Evolutionary conservation across 139 green algal species (phyloP).

Genomic region (Deuterostichococcus epilithicus): DNA sequence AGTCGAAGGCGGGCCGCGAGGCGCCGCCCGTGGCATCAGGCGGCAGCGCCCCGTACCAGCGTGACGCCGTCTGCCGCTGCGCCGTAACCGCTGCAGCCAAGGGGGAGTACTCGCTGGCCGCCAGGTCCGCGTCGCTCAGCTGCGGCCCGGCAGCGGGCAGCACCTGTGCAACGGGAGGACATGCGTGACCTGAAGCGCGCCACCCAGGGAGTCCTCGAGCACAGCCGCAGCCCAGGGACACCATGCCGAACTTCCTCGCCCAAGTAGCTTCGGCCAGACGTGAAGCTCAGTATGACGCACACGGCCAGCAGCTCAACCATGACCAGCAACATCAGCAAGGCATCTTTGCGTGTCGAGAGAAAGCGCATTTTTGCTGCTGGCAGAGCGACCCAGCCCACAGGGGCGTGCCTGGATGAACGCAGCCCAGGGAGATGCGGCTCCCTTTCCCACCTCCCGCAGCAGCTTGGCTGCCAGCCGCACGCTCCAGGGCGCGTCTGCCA

Average conservation of each 20-base stretch:
- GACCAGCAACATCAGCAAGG: no score
- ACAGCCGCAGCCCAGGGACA: not conserved
- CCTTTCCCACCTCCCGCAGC: slow-evolving; percentile 46
- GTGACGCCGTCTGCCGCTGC: slow-evolving; percentile 31
- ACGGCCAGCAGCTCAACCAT: no score
- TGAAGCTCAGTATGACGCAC: no score
- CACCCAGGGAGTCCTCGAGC: no score
- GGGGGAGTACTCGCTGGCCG: slow-evolving; percentile 41
- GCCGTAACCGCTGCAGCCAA: slow-evolving; percentile 20
- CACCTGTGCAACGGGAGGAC: slow-evolving; percentile 35
- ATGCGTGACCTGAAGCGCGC: no score
- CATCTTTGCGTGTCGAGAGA: no score
- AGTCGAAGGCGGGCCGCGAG: slow-evolving; percentile 45
- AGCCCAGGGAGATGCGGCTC: slow-evolving; percentile 36
- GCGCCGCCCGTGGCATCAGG: slow-evolving; percentile 25
- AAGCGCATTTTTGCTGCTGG: no score
- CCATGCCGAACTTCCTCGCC: no score
- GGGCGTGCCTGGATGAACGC: slow-evolving; percentile 50
- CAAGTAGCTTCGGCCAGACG: no score
- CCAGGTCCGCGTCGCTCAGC: slow-evolving; percentile 42
- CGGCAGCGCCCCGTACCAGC: slow-evolving; percentile 12
- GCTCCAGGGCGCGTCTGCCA: slow-evolving; percentile 58
- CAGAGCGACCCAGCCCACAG: no score
- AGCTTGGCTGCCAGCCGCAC: slow-evolving; percentile 68
- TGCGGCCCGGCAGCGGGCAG: slow-evolving; percentile 47